Evolutionary conservation across 2,329 filamentous ascomycete species (phyloP).

Genomic region (Cytospora mali): DNA sequence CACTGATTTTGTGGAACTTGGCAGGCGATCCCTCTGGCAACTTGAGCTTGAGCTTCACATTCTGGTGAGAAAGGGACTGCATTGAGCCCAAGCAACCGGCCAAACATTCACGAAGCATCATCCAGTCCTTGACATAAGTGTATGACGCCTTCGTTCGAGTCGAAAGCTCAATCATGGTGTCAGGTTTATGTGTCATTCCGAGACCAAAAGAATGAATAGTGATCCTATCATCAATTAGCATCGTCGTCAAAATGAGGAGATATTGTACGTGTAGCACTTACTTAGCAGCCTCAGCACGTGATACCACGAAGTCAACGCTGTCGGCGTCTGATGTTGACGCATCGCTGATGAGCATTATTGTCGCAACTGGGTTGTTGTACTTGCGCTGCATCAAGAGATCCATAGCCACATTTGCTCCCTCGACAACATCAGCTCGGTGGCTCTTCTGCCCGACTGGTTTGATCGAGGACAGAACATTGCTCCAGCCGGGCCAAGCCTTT

Average conservation of each 20-base stretch:
- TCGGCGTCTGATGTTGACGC: slow-evolving; percentile 92
- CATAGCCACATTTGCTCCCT: slow-evolving; percentile 98
- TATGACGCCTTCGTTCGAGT: slow-evolving; percentile 95
- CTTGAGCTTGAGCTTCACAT: slow-evolving; percentile 92
- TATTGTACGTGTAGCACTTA: slow-evolving; percentile 48
- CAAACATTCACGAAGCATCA: slow-evolving; percentile 97
- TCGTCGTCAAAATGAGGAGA: background rate
- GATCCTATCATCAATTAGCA: slow-evolving; percentile 60
- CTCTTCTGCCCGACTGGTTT: slow-evolving; percentile 96
- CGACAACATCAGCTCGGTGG: slow-evolving; percentile 92
- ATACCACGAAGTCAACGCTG: slow-evolving; percentile 97
- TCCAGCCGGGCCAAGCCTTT: slow-evolving; percentile 91
- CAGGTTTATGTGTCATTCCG: slow-evolving; percentile 95
- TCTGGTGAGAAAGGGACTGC: slow-evolving; percentile 96
- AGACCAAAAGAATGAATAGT: slow-evolving; percentile 96
- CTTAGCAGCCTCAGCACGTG: slow-evolving; percentile 95
- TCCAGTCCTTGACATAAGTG: slow-evolving; percentile 99
- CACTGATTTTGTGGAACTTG: slow-evolving; percentile 98
- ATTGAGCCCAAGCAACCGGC: slow-evolving; percentile 90
- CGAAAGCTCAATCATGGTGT: slow-evolving; percentile 97
- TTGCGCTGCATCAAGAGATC: slow-evolving; percentile 97
- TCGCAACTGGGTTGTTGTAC: slow-evolving; percentile 91
- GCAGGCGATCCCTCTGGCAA: slow-evolving; percentile 95
- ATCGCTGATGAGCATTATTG: slow-evolving; percentile 95
- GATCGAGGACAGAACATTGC: slow-evolving; percentile 81